phyloP scores from a whole-genome alignment of 1,284 basidiomycete species.

The Ceratobasidium sp. region DNA sequence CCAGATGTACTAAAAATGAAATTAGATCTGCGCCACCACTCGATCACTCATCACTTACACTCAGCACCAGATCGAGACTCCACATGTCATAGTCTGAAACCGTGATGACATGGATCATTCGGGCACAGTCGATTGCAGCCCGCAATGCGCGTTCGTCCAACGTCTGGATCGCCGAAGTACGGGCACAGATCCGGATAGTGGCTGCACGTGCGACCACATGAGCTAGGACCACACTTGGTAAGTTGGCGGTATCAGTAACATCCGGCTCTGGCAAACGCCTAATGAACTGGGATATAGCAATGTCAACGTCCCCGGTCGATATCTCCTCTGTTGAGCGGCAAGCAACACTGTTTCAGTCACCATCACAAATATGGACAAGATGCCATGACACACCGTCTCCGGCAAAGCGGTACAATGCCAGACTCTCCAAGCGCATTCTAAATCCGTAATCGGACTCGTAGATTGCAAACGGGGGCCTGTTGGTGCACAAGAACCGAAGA shows the following conservation, averaged over 20 bases:
- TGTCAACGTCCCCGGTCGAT: conserved; percentile 6
- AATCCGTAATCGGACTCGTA: background rate
- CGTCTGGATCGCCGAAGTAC: conserved; percentile 1
- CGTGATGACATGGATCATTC: conserved; percentile 12
- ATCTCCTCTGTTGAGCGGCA: conserved; percentile 9
- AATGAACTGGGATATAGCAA: conserved; percentile 20
- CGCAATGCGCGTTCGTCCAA: conserved; percentile 15
- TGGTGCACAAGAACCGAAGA: conserved; percentile 23
- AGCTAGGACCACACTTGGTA: conserved; percentile 18
- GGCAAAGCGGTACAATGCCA: conserved; percentile 27
- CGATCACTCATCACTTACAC: background rate
- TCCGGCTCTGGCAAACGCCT: conserved; percentile 15
- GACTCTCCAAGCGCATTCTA: conserved; percentile 27
- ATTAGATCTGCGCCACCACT: background rate
- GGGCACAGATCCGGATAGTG: conserved; percentile 20
- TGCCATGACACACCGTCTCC: conserved; percentile 1
- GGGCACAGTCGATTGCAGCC: conserved; percentile 9
- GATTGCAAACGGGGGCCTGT: conserved; percentile 10
- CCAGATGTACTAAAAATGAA: conserved; percentile 17
- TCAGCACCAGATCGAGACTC: conserved; percentile 24
- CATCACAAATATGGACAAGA: background rate
- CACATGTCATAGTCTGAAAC: conserved; percentile 33
- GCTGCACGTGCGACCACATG: conserved; percentile 20
- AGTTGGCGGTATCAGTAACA: background rate
- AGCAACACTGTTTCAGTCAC: background rate